Evolutionary conservation across 805 yeast species (phyloP).

Genomic region (Maudiozyma pseudohumilis): DNA sequence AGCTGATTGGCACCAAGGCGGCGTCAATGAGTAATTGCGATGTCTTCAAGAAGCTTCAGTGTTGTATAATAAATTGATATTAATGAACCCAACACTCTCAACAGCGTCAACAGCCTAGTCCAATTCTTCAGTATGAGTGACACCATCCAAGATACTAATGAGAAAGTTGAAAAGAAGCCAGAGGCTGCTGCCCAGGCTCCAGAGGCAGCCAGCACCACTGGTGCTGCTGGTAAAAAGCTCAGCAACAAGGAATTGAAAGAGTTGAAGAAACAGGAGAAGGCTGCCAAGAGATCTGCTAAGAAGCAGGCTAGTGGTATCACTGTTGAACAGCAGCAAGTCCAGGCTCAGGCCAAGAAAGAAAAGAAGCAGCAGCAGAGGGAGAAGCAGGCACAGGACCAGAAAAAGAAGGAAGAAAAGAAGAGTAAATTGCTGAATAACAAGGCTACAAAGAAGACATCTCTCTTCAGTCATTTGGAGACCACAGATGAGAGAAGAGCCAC

Average conservation of each 20-base stretch:
- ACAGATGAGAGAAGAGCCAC: conserved; percentile 57
- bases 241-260: conserved; percentile 81
- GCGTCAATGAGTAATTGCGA: no score
- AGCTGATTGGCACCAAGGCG: no score
- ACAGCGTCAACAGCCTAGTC: not conserved
- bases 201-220: conserved; percentile 3
- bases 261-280: conserved; percentile 80
- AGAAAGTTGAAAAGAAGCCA: not conserved
- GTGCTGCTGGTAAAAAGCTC: conserved; percentile 28
- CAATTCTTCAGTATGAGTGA: not conserved
- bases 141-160: not conserved
- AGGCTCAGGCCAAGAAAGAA: conserved; percentile 36
- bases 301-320: conserved; percentile 58
- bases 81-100: not conserved
- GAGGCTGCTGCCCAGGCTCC: not conserved
- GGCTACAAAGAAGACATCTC: conserved; percentile 41
- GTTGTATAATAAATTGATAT: not conserved
- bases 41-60: no score
- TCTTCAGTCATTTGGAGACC: conserved; percentile 73
- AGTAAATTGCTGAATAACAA: conserved; percentile 28
- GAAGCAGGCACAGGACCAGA: conserved; percentile 40
- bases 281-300: conserved; percentile 84
- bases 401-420: conserved; percentile 45
- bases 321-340: conserved; percentile 30
- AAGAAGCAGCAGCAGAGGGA: conserved; percentile 33